Conservation (phyloP, 1,284 basidiomycete genomes). For the Pholiota adiposa region DNA sequence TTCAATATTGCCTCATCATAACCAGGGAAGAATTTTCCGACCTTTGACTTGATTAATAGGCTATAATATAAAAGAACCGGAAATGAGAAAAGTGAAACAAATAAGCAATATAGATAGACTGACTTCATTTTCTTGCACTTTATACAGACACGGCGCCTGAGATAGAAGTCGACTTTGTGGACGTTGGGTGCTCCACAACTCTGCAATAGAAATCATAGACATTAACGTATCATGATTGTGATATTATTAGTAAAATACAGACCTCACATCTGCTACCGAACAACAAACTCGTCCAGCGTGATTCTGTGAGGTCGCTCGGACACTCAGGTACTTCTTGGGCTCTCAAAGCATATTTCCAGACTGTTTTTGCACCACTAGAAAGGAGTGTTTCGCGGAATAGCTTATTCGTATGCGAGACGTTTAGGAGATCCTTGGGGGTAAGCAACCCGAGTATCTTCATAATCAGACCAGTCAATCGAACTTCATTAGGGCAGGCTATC, state of each 20-base stretch:
- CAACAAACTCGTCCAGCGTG: conserved; percentile 11
- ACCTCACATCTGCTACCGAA: conserved; percentile 12
- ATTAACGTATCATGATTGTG: too few relatives aligned
- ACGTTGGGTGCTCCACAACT: background rate
- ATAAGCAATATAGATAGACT: too few relatives aligned
- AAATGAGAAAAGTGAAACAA: background rate
- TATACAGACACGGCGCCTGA: conserved; percentile 6
- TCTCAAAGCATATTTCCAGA: conserved; percentile 8
- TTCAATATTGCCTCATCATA: background rate
- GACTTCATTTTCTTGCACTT: background rate
- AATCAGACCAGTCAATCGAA: background rate
- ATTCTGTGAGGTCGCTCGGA: conserved; percentile 9
- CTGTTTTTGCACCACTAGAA: background rate
- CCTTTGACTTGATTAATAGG: background rate
- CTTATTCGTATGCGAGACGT: conserved; percentile 9
- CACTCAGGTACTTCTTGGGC: conserved; percentile 8
- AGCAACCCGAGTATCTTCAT: conserved; percentile 11
- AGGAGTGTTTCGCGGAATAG: conserved; percentile 7
- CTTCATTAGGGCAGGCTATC: too few relatives aligned
- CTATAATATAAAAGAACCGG: background rate
- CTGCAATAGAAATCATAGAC: background rate
- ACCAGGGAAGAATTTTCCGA: background rate
- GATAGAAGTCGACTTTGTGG: background rate
- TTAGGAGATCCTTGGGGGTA: conserved; percentile 11
- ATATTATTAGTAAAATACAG: background rate